Conservation (phyloP, 192 early-diverging fungal species). For the Allomyces macrogynus region DNA sequence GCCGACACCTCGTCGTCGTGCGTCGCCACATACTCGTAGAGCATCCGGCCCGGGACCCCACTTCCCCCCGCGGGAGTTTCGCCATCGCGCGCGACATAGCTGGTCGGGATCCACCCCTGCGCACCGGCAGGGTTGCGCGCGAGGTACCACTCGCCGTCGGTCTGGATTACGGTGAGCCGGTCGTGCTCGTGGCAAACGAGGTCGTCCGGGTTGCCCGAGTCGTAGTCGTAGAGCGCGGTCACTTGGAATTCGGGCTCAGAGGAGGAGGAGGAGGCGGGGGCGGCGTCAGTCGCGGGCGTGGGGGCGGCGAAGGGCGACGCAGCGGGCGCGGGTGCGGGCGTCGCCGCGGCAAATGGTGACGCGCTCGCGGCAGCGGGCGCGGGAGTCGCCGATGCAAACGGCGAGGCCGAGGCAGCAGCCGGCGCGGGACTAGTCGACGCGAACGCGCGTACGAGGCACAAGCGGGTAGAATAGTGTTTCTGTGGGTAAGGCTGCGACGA, state of each 20-base stretch:
- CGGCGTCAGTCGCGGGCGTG: no score
- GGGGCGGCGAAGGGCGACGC: no score
- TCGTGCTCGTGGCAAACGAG: neutral
- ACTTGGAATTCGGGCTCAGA: no score
- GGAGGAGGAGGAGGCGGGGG: no score
- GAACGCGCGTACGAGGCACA: no score
- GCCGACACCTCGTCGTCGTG: neutral
- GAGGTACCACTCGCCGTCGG: neutral
- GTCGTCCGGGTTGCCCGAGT: neutral
- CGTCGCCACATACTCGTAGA: neutral
- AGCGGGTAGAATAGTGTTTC: no score
- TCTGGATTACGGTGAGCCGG: neutral
- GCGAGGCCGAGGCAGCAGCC: neutral
- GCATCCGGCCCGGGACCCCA: neutral
- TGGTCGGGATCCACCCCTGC: neutral
- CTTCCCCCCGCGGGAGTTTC: neutral
- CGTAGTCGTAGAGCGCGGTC: neutral
- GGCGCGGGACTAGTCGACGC: no score
- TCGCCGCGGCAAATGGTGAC: neutral
- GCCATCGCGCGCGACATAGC: neutral
- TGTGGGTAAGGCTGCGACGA: no score
- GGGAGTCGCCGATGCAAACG: neutral
- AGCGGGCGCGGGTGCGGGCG: neutral
- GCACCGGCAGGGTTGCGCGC: neutral
- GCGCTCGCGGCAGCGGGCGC: neutral